These are phyloP conservation scores for Sorghum bicolor DNA, from an alignment of 176 grass and related monocot species.

Conservation along the genomic window Sorghum_bicolor_NCBIv3 NC_012871.2:73931001-73931500, in stretches of 20 bases:
- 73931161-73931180: neutral
- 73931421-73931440: neutral
- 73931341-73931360: neutral
- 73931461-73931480: neutral
- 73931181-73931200: slow-evolving; percentile 10
- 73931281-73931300: slow-evolving; percentile 99
- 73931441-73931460: neutral
- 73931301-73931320: slow-evolving; percentile 99
- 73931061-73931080: neutral
- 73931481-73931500: neutral
- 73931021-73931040: neutral
- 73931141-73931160: slow-evolving; percentile 16
- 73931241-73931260: neutral
- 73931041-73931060: neutral
- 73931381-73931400: neutral
- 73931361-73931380: neutral
- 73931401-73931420: neutral
- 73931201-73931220: slow-evolving; percentile 2
- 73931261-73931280: slow-evolving; percentile 49
- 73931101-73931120: slow-evolving; percentile 12
- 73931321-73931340: neutral
- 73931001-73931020: too few relatives aligned
- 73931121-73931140: slow-evolving; percentile 34
- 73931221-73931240: neutral
- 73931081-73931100: neutral